phyloP scores from a whole-genome alignment of 179 eudicot genomes.

The Nepenthes alata region DNA sequence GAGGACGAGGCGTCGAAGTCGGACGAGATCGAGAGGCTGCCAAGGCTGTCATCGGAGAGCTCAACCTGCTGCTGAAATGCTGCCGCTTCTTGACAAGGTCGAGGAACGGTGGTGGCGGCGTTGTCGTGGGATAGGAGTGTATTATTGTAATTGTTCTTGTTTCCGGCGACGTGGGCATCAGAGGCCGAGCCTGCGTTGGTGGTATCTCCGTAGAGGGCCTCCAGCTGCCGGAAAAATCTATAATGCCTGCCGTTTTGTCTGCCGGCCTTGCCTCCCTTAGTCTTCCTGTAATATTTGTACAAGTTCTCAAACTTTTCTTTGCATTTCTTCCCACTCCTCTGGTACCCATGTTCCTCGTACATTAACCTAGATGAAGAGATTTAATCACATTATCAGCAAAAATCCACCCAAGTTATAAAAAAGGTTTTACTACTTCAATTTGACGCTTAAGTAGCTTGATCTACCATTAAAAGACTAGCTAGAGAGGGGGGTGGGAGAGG shows the following conservation, averaged over 20 bases:
- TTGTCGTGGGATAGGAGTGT: no score
- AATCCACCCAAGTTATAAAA: no score
- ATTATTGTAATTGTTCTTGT: constrained; percentile 7
- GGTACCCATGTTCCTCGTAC: constrained; percentile 76
- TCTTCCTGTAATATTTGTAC: constrained; percentile 81
- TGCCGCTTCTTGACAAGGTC: not conserved
- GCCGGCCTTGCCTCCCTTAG: constrained; percentile 81
- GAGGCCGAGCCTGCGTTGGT: constrained; percentile 14
- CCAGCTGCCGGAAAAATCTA: constrained; percentile 70
- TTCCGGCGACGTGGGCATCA: constrained; percentile 19
- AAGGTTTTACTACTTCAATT: no score
- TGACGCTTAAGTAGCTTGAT: no score
- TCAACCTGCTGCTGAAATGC: not conserved
- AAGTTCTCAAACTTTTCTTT: constrained; percentile 79
- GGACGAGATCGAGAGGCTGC: constrained; percentile 44
- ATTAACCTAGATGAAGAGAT: constrained; percentile 34
- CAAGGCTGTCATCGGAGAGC: not conserved
- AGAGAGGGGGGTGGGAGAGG: no score
- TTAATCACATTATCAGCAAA: no score
- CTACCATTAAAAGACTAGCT: no score
- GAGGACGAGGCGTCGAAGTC: constrained; percentile 35
- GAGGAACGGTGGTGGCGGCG: no score
- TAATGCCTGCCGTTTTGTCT: constrained; percentile 83
- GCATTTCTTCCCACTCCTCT: constrained; percentile 84
- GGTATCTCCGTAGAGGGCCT: constrained; percentile 61